Evolutionary conservation across 2,329 filamentous ascomycete genomes (phyloP), one percentile per base, ranked within the genome.

Genomic region (Penicillium sp.): DNA sequence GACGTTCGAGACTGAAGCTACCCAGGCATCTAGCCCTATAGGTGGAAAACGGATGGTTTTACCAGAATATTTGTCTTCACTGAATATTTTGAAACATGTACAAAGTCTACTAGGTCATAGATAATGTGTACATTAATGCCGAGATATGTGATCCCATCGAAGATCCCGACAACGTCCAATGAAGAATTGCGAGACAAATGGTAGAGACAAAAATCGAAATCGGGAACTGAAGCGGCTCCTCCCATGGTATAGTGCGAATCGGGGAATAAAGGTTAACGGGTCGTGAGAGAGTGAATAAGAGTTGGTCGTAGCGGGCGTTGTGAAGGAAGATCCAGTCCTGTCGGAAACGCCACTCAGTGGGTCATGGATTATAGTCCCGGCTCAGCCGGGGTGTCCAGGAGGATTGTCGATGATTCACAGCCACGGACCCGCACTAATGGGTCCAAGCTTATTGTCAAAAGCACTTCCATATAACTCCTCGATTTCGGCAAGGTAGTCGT

Each of bases 401-500:
- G 49, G 50, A 50, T 52, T 26, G 22, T 55, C 22, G 51, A 53
- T 33, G 23, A 9, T 41, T 67, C 63, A 79, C 29, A 79, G 72
- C 77, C 77, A 79, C 22, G 70, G 60, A 31, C 72, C 65, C 5
- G 60, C 56, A 33, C 65, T 64, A 49, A 75, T 62, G 15, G 73
- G 64, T 6, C 70, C 72, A 26, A 74, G 64, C 45, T 69, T 66
- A 59, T 77, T 75, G 37, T 78, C 77, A 68, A 89, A 87, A 70
- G 88, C 85, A 56, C 78, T 81, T 48, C 81, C 74, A 65, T 89
- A 82, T 14, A 96, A 75, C 53, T 82, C 84, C 62, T 89, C 82
- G 54, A 97, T 89, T 70, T 96, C 92, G 43, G 80, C 78, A 56
- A 95, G 77, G 75, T 99, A 99, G 67, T 96, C 92, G 48, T 90